Conservation (phyloP, 2,329 filamentous ascomycete species). For the Verticillium dahliae region DNA sequence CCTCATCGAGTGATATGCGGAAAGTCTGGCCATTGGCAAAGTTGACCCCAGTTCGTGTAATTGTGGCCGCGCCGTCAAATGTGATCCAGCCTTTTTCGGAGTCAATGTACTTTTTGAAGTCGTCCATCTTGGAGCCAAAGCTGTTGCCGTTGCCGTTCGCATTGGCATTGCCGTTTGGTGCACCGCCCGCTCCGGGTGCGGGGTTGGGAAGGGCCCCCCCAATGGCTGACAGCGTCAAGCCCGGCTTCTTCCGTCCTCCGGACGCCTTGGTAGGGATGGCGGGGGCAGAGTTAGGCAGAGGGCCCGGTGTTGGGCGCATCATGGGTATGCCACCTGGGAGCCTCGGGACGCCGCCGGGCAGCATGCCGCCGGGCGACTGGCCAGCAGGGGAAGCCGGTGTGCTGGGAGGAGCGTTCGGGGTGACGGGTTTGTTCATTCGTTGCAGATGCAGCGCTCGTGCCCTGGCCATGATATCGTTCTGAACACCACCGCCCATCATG, state of each 20-base stretch:
- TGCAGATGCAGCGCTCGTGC: conserved; percentile 39
- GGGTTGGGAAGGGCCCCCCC: conserved; percentile 22
- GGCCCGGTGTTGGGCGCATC: conserved; percentile 38
- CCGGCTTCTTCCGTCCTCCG: conserved; percentile 56
- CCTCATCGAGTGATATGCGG: conserved; percentile 90
- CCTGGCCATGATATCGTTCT: conserved; percentile 38
- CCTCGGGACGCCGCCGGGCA: conserved; percentile 24
- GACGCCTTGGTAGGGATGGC: conserved; percentile 35
- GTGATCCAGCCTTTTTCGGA: conserved; percentile 85
- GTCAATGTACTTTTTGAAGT: conserved; percentile 76
- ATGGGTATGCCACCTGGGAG: conserved; percentile 34
- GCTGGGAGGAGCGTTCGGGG: conserved; percentile 16
- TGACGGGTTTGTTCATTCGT: conserved; percentile 32
- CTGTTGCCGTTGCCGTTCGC: conserved; percentile 24
- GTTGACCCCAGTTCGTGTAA: conserved; percentile 84
- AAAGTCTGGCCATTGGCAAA: conserved; percentile 88
- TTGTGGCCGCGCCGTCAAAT: conserved; percentile 87
- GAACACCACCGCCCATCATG: conserved; percentile 22
- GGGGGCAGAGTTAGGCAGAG: conserved; percentile 48
- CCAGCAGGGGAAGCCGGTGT: background rate
- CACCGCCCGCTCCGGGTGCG: conserved; percentile 27
- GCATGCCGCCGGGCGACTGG: conserved; percentile 28
- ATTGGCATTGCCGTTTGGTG: conserved; percentile 4
- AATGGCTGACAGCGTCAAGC: conserved; percentile 56
- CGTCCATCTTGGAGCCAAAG: conserved; percentile 45